Evolutionary conservation across 306 rosid genomes (phyloP).

Genomic region (Ammopiptanthus mongolicus): DNA sequence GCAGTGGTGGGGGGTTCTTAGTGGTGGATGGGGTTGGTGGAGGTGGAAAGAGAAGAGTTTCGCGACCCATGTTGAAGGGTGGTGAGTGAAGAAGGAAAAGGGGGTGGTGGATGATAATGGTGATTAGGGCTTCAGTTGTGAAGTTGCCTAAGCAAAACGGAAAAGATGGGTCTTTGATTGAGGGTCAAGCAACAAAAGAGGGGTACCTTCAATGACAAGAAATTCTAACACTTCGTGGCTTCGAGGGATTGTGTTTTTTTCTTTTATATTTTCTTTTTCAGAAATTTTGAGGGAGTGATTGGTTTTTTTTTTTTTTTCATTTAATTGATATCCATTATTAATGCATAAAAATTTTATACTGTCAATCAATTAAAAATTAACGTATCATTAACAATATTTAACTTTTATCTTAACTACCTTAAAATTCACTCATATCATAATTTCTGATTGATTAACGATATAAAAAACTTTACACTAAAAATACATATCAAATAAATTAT

Average conservation of each 20-base stretch:
- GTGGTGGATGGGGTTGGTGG: slow-evolving; percentile 13
- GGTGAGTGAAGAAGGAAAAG: not conserved
- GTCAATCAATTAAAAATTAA: too few relatives aligned
- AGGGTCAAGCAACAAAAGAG: slow-evolving; percentile 76
- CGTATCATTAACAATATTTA: too few relatives aligned
- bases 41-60: slow-evolving; percentile 31
- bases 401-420: too few relatives aligned
- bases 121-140: slow-evolving; percentile 55
- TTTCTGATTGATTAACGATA: too few relatives aligned
- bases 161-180: slow-evolving; percentile 78
- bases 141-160: slow-evolving; percentile 38
- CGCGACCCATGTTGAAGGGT: slow-evolving; percentile 52
- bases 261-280: not conserved
- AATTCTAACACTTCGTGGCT: slow-evolving; percentile 43
- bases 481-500: too few relatives aligned
- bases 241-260: slow-evolving; percentile 3
- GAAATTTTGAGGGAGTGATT: not conserved
- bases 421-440: too few relatives aligned
- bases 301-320: not conserved
- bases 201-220: slow-evolving; percentile 99
- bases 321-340: too few relatives aligned
- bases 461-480: too few relatives aligned
- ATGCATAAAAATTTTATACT: too few relatives aligned
- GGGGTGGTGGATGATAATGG: slow-evolving; percentile 10
- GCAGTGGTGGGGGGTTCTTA: not conserved